A percentile compares a stretch with the other conserved stretches of the same genome.
These are phyloP conservation scores for Fusarium buharicum DNA, from an alignment of 2,329 filamentous ascomycete species.

Conservation along the genomic window DNA sequence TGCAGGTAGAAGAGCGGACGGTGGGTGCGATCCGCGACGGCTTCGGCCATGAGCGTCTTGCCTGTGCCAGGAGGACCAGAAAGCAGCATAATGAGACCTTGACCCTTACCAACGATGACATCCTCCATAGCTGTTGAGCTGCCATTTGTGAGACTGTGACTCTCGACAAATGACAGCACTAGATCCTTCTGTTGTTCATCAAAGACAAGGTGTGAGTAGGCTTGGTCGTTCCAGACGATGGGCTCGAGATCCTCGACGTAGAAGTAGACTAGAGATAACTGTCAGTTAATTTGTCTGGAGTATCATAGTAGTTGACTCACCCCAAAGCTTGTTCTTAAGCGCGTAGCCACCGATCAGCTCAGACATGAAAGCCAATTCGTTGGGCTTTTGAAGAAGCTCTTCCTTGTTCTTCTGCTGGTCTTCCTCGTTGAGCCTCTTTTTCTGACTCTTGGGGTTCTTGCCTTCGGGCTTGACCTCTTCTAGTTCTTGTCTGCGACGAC, in stretches of 20 bases:
- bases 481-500: constrained; percentile 12
- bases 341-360: constrained; percentile 57
- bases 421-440: constrained; percentile 47
- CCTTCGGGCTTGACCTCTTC: constrained; percentile 7
- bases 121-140: constrained; percentile 48
- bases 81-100: constrained; percentile 58
- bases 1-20: constrained; percentile 59
- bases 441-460: constrained; percentile 20
- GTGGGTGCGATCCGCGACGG: constrained; percentile 55
- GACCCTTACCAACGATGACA: constrained; percentile 56
- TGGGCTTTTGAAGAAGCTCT: constrained; percentile 52
- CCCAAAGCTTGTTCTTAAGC: constrained; percentile 59
- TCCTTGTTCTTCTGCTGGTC: constrained; percentile 53
- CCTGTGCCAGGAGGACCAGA: constrained; percentile 59
- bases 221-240: constrained; percentile 57
- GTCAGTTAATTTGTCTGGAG: constrained; percentile 10
- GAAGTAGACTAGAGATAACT: constrained; percentile 45
- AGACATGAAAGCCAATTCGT: constrained; percentile 55
- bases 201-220: constrained; percentile 59
- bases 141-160: constrained; percentile 47
- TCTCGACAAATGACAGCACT: constrained; percentile 60
- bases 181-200: constrained; percentile 60
- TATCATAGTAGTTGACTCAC: constrained; percentile 42
- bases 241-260: constrained; percentile 56
- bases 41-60: constrained; percentile 59